Conservation (phyloP, 805 yeast genomes). For the Metschnikowia borealis region DNA sequence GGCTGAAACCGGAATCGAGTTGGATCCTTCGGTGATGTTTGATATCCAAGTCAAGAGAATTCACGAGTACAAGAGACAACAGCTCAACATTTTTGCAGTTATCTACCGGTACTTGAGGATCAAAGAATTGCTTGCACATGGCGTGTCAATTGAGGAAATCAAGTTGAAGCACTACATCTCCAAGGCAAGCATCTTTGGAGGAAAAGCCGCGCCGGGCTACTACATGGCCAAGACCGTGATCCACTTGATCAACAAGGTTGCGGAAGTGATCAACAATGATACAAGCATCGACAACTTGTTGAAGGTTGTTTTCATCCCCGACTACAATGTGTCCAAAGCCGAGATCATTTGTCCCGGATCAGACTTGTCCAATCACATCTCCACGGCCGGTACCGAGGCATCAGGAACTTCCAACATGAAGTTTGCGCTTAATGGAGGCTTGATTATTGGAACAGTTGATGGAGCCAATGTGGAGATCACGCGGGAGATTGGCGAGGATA, state of each 20-base stretch:
- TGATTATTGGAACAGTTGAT: slow-evolving; percentile 91
- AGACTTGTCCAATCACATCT: slow-evolving; percentile 88
- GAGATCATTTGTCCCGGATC: slow-evolving; percentile 88
- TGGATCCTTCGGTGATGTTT: slow-evolving; percentile 72
- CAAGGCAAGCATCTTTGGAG: slow-evolving; percentile 82
- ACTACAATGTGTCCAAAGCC: slow-evolving; percentile 91
- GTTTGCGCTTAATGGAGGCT: slow-evolving; percentile 90
- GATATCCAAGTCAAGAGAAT: slow-evolving; percentile 93
- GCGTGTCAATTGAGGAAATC: slow-evolving; percentile 36
- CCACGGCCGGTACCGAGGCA: slow-evolving; percentile 97
- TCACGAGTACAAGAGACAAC: slow-evolving; percentile 95
- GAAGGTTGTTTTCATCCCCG: slow-evolving; percentile 86
- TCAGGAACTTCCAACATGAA: slow-evolving; percentile 96
- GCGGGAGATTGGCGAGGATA: slow-evolving; percentile 89
- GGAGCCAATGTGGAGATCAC: slow-evolving; percentile 96
- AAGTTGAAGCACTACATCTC: slow-evolving; percentile 66
- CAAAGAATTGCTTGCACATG: slow-evolving; percentile 59
- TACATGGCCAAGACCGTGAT: slow-evolving; percentile 91
- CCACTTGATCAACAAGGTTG: slow-evolving; percentile 77
- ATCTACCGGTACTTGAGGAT: slow-evolving; percentile 77
- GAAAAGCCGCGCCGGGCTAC: slow-evolving; percentile 97
- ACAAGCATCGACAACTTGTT: slow-evolving; percentile 67
- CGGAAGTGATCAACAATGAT: slow-evolving; percentile 76
- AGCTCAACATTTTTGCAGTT: slow-evolving; percentile 84
- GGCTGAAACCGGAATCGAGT: slow-evolving; percentile 55